These are phyloP conservation scores for Candida yuanshanica DNA, from an alignment of 805 yeast species.

Conservation along the genomic window DNA sequence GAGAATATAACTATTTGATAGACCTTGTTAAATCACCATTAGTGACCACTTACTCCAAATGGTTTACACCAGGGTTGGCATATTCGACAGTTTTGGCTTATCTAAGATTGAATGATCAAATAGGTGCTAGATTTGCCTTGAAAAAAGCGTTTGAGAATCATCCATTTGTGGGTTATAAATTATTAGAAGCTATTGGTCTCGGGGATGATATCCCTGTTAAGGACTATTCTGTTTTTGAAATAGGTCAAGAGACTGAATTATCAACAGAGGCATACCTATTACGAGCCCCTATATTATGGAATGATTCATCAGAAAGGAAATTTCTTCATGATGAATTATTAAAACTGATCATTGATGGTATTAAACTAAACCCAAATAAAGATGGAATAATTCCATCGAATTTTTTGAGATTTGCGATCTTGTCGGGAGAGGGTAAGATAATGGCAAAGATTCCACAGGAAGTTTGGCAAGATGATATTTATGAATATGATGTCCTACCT, in stretches of 20 bases:
- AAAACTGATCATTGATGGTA: slow-evolving; percentile 15
- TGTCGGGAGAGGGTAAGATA: slow-evolving; percentile 65
- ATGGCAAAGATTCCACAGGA: slow-evolving; percentile 63
- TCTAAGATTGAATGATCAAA: slow-evolving; percentile 34
- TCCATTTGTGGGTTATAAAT: slow-evolving; percentile 49
- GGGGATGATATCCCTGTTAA: slow-evolving; percentile 25
- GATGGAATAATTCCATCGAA: slow-evolving; percentile 45
- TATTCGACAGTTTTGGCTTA: slow-evolving; percentile 64
- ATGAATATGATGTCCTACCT: slow-evolving; percentile 70
- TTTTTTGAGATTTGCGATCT: slow-evolving; percentile 58
- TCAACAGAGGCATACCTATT: slow-evolving; percentile 54
- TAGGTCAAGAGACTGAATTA: slow-evolving; percentile 28
- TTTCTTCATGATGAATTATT: slow-evolving; percentile 43
- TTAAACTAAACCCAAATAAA: slow-evolving; percentile 12
- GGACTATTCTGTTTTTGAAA: slow-evolving; percentile 21
- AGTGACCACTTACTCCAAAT: slow-evolving; percentile 48
- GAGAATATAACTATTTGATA: slow-evolving; percentile 57
- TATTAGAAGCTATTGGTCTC: slow-evolving; percentile 42
- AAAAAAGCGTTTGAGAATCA: slow-evolving; percentile 45
- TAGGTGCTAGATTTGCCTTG: slow-evolving; percentile 44
- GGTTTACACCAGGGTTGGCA: slow-evolving; percentile 71
- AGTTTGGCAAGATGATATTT: slow-evolving; percentile 60
- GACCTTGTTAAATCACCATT: slow-evolving; percentile 53
- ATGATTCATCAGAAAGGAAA: slow-evolving; percentile 36
- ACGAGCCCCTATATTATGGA: slow-evolving; percentile 52